Conservation (phyloP, 2,329 filamentous ascomycete genomes). For the Colletotrichum sp. region DNA sequence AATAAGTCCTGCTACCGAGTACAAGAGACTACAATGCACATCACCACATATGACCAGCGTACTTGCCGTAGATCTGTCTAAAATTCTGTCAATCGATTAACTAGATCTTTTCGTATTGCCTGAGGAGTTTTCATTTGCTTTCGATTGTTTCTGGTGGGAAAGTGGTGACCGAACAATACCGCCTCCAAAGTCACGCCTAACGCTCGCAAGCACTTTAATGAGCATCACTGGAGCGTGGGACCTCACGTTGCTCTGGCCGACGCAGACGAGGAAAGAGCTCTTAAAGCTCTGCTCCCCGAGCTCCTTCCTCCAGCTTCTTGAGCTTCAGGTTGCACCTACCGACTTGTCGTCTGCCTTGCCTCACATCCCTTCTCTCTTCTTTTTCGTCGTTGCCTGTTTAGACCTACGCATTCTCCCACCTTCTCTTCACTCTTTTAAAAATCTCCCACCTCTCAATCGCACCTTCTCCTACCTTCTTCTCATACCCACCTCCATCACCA, state of each 20-base stretch:
- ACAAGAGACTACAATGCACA: neutral
- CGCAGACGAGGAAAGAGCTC: conserved; percentile 17
- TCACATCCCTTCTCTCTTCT: neutral
- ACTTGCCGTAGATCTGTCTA: neutral
- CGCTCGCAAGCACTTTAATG: conserved; percentile 8
- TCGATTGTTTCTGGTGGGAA: neutral
- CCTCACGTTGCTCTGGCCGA: conserved; percentile 17
- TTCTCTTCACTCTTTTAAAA: neutral
- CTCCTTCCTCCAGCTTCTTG: neutral
- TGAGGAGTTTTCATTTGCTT: neutral
- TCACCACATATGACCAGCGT: neutral
- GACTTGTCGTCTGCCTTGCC: neutral
- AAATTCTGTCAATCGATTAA: neutral
- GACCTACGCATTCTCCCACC: neutral
- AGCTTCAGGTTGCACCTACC: neutral
- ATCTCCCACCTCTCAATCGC: neutral
- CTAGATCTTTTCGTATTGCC: too few relatives aligned
- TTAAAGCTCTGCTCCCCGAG: conserved; percentile 15
- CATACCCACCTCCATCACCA: neutral
- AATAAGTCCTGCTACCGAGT: conserved; percentile 34
- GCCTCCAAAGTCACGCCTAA: conserved; percentile 2
- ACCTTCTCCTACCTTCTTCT: neutral
- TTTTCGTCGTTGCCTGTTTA: neutral
- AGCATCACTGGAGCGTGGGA: conserved; percentile 14
- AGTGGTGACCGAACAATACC: neutral